A percentile compares a stretch with the other conserved stretches of the same genome.
These are phyloP conservation scores for Naegleria lovaniensis DNA, from an alignment of 208 protist species.

Conservation along the genomic window DNA sequence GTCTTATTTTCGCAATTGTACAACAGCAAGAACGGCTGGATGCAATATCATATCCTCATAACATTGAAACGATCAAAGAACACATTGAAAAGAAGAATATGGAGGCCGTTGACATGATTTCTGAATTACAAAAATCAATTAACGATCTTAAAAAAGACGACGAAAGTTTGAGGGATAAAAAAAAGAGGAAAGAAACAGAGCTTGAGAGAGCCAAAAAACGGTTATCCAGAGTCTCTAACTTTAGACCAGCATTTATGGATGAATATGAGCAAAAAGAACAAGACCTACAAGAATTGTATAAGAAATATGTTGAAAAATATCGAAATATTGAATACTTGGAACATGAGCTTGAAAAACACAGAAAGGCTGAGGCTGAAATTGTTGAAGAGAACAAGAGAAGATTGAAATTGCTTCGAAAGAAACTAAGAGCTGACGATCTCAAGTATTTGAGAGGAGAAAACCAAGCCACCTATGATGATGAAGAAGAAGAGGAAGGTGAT, in stretches of 20 bases:
- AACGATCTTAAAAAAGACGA: slow-evolving; percentile 74
- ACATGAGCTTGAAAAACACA: slow-evolving; percentile 53
- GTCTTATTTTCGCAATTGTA: no score
- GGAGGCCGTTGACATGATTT: slow-evolving; percentile 10
- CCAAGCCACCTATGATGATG: background rate
- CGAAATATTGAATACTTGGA: slow-evolving; percentile 86
- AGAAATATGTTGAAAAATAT: slow-evolving; percentile 81
- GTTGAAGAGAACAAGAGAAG: slow-evolving; percentile 20
- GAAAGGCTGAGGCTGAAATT: slow-evolving; percentile 30
- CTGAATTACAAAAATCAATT: slow-evolving; percentile 61
- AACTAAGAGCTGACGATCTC: background rate
- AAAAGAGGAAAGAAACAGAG: slow-evolving; percentile 86
- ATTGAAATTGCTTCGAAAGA: background rate
- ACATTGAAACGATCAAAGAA: slow-evolving; percentile 44
- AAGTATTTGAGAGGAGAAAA: background rate
- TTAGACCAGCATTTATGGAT: slow-evolving; percentile 82
- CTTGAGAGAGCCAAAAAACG: slow-evolving; percentile 82
- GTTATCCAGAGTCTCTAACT: slow-evolving; percentile 69
- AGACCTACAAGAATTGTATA: slow-evolving; percentile 78
- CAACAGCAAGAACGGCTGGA: slow-evolving; percentile 10
- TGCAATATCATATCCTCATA: slow-evolving; percentile 25
- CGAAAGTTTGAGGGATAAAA: slow-evolving; percentile 82
- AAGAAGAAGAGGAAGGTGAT: slow-evolving; percentile 38
- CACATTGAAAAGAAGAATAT: slow-evolving; percentile 60
- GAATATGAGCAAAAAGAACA: slow-evolving; percentile 83